A percentile compares a stretch with the other conserved stretches of the same genome.
Evolutionary conservation across 2,329 filamentous ascomycete genomes (phyloP).

Genomic region (Penicillium occitanis): DNA sequence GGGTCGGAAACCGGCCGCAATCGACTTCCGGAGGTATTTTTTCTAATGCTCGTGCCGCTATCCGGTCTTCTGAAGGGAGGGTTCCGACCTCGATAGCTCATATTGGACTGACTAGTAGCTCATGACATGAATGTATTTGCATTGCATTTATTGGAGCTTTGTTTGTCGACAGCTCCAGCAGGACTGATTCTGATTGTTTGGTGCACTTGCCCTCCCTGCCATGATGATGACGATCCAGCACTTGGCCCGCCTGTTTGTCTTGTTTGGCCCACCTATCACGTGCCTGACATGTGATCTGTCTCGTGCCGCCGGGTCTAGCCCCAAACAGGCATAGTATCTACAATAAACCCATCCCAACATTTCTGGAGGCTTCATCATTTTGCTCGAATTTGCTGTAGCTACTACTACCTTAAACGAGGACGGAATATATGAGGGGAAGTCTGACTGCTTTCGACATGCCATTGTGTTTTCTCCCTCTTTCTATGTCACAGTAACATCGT

Average conservation of each 20-base stretch:
- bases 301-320: not conserved
- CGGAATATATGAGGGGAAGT: not conserved
- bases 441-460: not conserved
- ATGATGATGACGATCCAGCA: not conserved
- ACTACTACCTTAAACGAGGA: not conserved
- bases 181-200: not conserved
- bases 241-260: conserved; percentile 28
- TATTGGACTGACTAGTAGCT: conserved; percentile 8
- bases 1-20: conserved; percentile 65
- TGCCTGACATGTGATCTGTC: conserved; percentile 19
- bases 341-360: conserved; percentile 15
- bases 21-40: conserved; percentile 37
- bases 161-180: conserved; percentile 1
- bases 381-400: not conserved
- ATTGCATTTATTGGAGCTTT: conserved; percentile 2
- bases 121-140: conserved; percentile 9
- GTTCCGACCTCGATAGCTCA: conserved; percentile 16
- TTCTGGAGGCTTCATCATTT: conserved; percentile 10
- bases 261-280: conserved; percentile 27
- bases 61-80: conserved; percentile 15
- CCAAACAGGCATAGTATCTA: conserved; percentile 3
- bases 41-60: not conserved
- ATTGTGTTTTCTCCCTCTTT: not conserved
- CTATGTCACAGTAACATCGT: not conserved
- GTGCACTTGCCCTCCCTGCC: not conserved